A percentile compares a stretch with the other conserved stretches of the same genome.
Conservation (phyloP, 176 grass and related monocot species). For the Eleusine coracana region DNA sequence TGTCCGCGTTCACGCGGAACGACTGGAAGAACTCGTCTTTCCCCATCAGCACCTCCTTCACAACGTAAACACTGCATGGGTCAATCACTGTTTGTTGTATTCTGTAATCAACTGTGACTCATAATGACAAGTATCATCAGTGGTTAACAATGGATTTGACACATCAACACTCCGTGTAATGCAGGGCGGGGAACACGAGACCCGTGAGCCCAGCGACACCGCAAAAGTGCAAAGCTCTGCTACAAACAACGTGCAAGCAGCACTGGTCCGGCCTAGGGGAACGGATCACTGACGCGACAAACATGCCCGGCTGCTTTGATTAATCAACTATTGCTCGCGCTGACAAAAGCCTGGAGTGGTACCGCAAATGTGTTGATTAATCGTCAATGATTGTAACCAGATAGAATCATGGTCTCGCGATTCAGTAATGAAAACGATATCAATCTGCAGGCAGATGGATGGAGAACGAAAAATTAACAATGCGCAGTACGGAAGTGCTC, state of each 20-base stretch:
- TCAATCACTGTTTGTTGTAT: not conserved
- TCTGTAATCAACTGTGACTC: not conserved
- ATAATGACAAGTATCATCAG: not conserved
- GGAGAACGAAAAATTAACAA: too few relatives aligned
- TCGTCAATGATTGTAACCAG: not conserved
- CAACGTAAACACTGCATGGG: not conserved
- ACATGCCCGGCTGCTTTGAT: conserved; percentile 28
- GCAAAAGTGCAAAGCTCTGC: conserved; percentile 13
- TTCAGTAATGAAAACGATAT: not conserved
- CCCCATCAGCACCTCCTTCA: conserved; percentile 90
- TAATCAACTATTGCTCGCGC: not conserved
- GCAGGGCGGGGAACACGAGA: not conserved
- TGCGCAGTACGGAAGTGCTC: too few relatives aligned
- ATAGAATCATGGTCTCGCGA: conserved; percentile 22
- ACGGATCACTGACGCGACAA: not conserved
- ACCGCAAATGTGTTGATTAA: conserved; percentile 6
- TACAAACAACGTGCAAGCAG: conserved; percentile 5
- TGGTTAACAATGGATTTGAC: not conserved
- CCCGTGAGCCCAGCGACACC: not conserved
- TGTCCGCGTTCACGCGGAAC: conserved; percentile 79
- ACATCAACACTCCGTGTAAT: not conserved
- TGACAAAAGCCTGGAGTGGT: not conserved
- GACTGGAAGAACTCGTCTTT: conserved; percentile 87
- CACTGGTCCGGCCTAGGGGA: not conserved
- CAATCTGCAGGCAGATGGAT: not conserved